Evolutionary conservation across 2,329 filamentous ascomycete genomes (phyloP), one percentile per base, ranked within the genome.

Genomic region (Aspergillus thermomutatus): DNA sequence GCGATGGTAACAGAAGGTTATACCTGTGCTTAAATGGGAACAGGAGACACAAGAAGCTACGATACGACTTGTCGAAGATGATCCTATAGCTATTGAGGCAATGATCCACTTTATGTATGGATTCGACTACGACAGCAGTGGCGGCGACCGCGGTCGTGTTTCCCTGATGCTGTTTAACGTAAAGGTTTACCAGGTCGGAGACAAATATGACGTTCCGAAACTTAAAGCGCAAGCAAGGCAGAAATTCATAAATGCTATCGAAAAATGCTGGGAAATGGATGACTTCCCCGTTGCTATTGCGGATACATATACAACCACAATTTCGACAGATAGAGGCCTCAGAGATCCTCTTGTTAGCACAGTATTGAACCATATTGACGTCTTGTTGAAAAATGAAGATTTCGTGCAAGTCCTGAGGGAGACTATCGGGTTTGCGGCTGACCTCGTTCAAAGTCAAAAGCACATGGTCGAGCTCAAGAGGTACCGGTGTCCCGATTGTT

Each of bases 21-120:
- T 34, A 11, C 6, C 11, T 11, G 11, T 34, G 28, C 11, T 11
- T 34, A 34, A 34, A n/a, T 34, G 28, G 6, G n/a, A 27, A 21
- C 47, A 64, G 62, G 60, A 63, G 56, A 45, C 25, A 5, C 23
- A 11, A 1, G 54, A 56, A 11, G 56, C 54, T 53, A 26, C 21
- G 9, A 59, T 64, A 52, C 25, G 51, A 17, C 58, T 66, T 27
- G 48, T 59, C 31, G 60, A 64, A 17, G 62, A 66, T 37, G 59
- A 65, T 10, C 60, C 61, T 25, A 26, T 25, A 7, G 59, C 60
- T 7, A 55, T 68, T 19, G 52, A 64, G 56, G 66, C 63, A 52
- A 68, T 66, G 65, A 50, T 70, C 26, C 53, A 57, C 28, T 68
- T 63, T 34, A 64, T 68, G 62, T 70, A 69, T 45, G 59, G 60